A percentile compares a stretch with the other conserved stretches of the same genome.
phyloP scores from a whole-genome alignment of 73 alveolate species.

The Durusdinium trenchii region DNA sequence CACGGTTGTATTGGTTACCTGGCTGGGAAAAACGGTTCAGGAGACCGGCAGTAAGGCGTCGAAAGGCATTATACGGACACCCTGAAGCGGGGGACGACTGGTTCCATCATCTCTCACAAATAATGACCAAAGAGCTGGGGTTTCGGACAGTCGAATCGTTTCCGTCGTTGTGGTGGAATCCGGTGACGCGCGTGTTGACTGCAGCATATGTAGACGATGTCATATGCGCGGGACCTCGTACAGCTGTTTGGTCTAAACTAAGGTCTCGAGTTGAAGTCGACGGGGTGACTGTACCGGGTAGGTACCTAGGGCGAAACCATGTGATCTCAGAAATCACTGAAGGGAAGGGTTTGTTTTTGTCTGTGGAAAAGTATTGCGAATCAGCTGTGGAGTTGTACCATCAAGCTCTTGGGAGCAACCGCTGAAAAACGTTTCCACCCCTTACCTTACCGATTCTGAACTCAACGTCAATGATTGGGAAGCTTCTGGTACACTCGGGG shows the following conservation, averaged over 20 bases:
- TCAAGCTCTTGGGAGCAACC: neutral
- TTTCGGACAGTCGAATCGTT: neutral
- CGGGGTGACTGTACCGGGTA: neutral
- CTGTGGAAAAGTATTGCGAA: neutral
- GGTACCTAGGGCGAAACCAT: constrained; percentile 19
- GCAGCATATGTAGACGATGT: constrained; percentile 30
- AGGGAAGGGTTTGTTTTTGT: neutral
- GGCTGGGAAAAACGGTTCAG: neutral
- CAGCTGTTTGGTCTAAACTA: neutral
- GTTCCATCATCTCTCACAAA: neutral
- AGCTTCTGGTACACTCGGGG: neutral
- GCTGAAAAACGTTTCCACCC: neutral
- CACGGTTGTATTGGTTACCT: neutral
- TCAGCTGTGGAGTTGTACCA: neutral
- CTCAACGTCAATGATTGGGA: neutral
- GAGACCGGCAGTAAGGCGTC: neutral
- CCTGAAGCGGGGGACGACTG: constrained; percentile 68
- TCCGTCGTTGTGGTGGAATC: neutral
- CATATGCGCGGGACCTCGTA: neutral
- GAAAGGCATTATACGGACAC: constrained; percentile 18
- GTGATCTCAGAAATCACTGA: too few relatives aligned
- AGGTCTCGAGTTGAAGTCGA: neutral
- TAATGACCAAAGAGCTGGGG: neutral
- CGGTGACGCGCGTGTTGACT: neutral
- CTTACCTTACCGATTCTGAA: neutral